Conservation (phyloP, 495 filamentous ascomycete species). For the Cladorrhinum samala region DNA sequence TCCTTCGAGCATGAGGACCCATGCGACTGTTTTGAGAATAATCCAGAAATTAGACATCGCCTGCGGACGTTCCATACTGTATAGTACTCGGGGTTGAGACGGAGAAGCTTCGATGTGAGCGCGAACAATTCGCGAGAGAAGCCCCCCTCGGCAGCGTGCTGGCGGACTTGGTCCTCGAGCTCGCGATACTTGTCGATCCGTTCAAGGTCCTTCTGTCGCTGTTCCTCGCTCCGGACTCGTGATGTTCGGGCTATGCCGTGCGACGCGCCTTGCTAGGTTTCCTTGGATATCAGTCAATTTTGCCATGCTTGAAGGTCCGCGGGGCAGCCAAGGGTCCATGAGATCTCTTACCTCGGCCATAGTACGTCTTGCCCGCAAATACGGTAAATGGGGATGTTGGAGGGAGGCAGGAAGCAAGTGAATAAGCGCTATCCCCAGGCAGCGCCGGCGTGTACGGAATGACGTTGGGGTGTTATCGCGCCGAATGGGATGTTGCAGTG, state of each 20-base stretch:
- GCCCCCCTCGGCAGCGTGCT: constrained; percentile 51
- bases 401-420: background rate
- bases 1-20: constrained; percentile 46
- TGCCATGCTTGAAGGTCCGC: background rate
- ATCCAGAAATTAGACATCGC: constrained; percentile 52
- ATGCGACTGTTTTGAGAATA: constrained; percentile 45
- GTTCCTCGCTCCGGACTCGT: constrained; percentile 57
- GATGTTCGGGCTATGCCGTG: constrained; percentile 62
- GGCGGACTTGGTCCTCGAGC: constrained; percentile 59
- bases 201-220: constrained; percentile 60
- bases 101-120: constrained; percentile 73
- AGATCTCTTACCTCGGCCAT: constrained; percentile 24
- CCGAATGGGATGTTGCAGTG: too few relatives aligned
- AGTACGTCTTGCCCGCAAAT: background rate
- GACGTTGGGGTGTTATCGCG: too few relatives aligned
- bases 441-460: background rate
- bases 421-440: background rate
- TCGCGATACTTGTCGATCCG: constrained; percentile 74
- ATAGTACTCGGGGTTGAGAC: constrained; percentile 93
- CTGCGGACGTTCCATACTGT: constrained; percentile 96
- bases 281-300: constrained; percentile 27
- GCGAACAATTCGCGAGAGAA: constrained; percentile 62
- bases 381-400: background rate
- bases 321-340: background rate
- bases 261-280: constrained; percentile 22